Evolutionary conservation across 192 early-diverging fungal species (phyloP).

Genomic region (Podila verticillata): DNA sequence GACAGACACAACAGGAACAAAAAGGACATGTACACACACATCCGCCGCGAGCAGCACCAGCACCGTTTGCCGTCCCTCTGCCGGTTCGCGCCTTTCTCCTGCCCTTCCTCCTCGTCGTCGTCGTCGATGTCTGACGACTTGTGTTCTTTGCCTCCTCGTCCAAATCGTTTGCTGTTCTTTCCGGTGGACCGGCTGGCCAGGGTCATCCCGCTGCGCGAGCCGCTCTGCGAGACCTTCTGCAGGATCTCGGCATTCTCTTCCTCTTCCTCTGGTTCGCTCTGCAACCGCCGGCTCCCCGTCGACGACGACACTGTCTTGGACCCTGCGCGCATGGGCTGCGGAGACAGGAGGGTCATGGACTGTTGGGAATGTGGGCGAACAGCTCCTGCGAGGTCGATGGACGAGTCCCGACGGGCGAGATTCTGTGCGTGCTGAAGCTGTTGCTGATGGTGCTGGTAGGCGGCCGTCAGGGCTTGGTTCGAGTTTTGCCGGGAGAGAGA

Average conservation of each 20-base stretch:
- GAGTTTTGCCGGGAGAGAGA: constrained; percentile 6
- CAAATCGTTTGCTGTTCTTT: background rate
- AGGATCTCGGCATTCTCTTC: constrained; percentile 32
- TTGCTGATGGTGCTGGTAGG: background rate
- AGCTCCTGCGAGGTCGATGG: background rate
- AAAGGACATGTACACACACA: constrained; percentile 41
- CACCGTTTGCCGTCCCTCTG: constrained; percentile 27
- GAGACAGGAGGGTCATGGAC: background rate
- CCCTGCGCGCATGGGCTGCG: background rate
- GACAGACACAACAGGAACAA: constrained; percentile 8
- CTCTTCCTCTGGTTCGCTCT: constrained; percentile 8
- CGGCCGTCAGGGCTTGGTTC: constrained; percentile 4
- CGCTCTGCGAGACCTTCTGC: constrained; percentile 2
- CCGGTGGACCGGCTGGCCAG: background rate
- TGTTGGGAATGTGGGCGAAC: background rate
- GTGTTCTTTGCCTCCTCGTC: background rate
- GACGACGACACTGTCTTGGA: background rate
- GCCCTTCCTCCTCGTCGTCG: constrained; percentile 40
- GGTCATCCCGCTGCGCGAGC: background rate
- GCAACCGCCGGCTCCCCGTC: background rate
- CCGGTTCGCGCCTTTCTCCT: constrained; percentile 26
- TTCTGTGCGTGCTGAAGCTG: constrained; percentile 3
- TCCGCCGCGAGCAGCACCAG: constrained; percentile 29
- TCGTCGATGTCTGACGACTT: background rate
- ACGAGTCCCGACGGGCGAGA: background rate